Percentiles rank a stretch among this genome's conserved stretches.
Conservation (phyloP, 805 yeast species). For the Naumovozyma castellii region DNA sequence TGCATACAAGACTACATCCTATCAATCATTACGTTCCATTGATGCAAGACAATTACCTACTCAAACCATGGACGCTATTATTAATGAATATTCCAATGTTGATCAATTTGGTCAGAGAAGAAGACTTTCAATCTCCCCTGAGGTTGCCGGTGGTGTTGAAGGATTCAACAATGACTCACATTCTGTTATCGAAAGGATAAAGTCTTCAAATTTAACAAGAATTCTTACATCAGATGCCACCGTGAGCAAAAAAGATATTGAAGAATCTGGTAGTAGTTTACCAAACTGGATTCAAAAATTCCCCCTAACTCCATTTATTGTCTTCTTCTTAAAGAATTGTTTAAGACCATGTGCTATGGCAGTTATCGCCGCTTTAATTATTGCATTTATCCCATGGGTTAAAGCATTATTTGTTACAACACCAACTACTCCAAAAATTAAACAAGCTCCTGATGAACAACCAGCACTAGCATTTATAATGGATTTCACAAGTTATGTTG, state of each 20-base stretch:
- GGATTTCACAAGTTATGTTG: slow-evolving; percentile 71
- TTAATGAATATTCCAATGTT: slow-evolving; percentile 36
- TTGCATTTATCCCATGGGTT: slow-evolving; percentile 84
- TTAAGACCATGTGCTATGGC: slow-evolving; percentile 67
- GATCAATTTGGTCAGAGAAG: slow-evolving; percentile 27
- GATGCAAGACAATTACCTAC: slow-evolving; percentile 33
- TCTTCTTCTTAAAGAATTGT: slow-evolving; percentile 42
- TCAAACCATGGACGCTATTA: slow-evolving; percentile 38
- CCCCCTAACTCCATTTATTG: slow-evolving; percentile 21
- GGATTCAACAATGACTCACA: neutral
- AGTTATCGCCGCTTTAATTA: slow-evolving; percentile 50
- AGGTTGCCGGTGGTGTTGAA: neutral
- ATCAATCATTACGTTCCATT: slow-evolving; percentile 11
- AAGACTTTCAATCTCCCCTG: slow-evolving; percentile 3
- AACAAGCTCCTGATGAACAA: slow-evolving; percentile 71
- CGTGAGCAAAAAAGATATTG: slow-evolving; percentile 23
- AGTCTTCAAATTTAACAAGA: slow-evolving; percentile 22
- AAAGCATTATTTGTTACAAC: slow-evolving; percentile 59
- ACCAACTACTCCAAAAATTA: slow-evolving; percentile 37
- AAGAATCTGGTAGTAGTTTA: slow-evolving; percentile 23
- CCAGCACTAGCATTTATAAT: slow-evolving; percentile 84
- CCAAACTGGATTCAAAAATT: slow-evolving; percentile 23
- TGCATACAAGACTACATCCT: neutral
- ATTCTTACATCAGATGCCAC: slow-evolving; percentile 30
- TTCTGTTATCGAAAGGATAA: slow-evolving; percentile 10